These are phyloP conservation scores for Hanseniaspora guilliermondii DNA, from an alignment of 805 yeast species.

Conservation along the genomic window DNA sequence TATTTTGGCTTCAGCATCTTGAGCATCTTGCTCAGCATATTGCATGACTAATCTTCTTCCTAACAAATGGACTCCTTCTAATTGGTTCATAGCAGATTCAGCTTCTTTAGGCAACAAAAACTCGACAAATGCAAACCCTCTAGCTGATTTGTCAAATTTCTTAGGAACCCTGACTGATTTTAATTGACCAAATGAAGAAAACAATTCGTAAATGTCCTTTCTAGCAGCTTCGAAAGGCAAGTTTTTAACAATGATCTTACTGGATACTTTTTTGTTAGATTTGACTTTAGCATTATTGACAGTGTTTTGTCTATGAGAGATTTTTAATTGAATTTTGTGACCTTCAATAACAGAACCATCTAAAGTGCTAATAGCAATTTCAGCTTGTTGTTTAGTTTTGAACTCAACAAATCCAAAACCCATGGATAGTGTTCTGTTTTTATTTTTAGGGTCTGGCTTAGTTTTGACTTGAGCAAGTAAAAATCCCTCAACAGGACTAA, in stretches of 20 bases:
- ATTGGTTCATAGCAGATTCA: conserved; percentile 81
- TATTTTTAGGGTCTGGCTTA: conserved; percentile 71
- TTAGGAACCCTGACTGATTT: conserved; percentile 92
- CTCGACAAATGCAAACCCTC: conserved; percentile 98
- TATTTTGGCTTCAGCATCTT: conserved; percentile 79
- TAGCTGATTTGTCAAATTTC: conserved; percentile 85
- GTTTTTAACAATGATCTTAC: conserved; percentile 86
- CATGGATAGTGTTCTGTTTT: conserved; percentile 69
- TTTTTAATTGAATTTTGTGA: conserved; percentile 76
- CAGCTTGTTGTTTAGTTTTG: conserved; percentile 63
- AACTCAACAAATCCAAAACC: conserved; percentile 97
- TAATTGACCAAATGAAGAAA: conserved; percentile 88
- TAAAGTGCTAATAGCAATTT: conserved; percentile 55
- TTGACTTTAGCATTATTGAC: conserved; percentile 21
- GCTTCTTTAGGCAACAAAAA: conserved; percentile 81
- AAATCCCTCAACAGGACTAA: conserved; percentile 67
- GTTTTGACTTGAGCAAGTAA: conserved; percentile 70
- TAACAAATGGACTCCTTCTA: conserved; percentile 89
- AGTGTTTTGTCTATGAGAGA: conserved; percentile 56
- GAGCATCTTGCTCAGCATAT: conserved; percentile 73
- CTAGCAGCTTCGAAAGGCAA: conserved; percentile 92
- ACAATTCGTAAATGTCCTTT: conserved; percentile 81
- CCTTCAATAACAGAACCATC: conserved; percentile 77
- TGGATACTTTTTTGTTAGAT: conserved; percentile 35
- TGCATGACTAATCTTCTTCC: conserved; percentile 92